Evolutionary conservation across 2,329 filamentous ascomycete species (phyloP).

Genomic region (Colletotrichum sp.): DNA sequence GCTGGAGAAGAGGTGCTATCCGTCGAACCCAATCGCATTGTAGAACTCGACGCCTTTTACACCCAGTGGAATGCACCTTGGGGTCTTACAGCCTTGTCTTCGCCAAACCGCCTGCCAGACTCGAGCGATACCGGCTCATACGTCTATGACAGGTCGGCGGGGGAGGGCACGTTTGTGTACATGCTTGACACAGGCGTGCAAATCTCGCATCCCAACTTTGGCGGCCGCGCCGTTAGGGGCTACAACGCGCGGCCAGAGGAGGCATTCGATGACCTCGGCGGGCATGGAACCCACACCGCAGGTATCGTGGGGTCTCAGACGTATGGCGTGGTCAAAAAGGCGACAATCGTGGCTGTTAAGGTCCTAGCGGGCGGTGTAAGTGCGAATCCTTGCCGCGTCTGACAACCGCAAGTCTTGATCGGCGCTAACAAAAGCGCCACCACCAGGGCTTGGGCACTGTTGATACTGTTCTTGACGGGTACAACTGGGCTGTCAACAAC

Average conservation of each 20-base stretch:
- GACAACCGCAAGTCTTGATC: background rate
- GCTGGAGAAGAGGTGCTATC: conserved; percentile 33
- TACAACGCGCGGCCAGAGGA: conserved; percentile 28
- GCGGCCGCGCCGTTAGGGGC: conserved; percentile 28
- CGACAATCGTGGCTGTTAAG: conserved; percentile 49
- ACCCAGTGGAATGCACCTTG: conserved; percentile 42
- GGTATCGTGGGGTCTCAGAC: conserved; percentile 40
- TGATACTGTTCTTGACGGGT: conserved; percentile 32
- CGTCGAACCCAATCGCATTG: conserved; percentile 35
- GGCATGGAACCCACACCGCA: conserved; percentile 47
- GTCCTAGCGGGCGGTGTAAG: conserved; percentile 34
- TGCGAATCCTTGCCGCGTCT: background rate
- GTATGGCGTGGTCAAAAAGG: conserved; percentile 48
- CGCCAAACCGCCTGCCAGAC: conserved; percentile 21
- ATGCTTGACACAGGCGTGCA: conserved; percentile 47
- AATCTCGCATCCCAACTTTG: conserved; percentile 33
- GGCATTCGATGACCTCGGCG: conserved; percentile 38
- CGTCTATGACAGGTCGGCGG: conserved; percentile 37
- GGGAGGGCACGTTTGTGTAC: conserved; percentile 41
- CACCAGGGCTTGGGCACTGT: conserved; percentile 19
- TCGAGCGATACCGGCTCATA: conserved; percentile 28
- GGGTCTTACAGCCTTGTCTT: conserved; percentile 52
- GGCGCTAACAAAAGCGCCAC: conserved; percentile 30
- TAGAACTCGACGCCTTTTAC: conserved; percentile 24
- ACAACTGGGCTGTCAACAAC: conserved; percentile 40